Percentiles rank a stretch among this genome's conserved stretches.
phyloP scores from a whole-genome alignment of 2,329 filamentous ascomycete genomes.

The Rhynchosporium graminicola region DNA sequence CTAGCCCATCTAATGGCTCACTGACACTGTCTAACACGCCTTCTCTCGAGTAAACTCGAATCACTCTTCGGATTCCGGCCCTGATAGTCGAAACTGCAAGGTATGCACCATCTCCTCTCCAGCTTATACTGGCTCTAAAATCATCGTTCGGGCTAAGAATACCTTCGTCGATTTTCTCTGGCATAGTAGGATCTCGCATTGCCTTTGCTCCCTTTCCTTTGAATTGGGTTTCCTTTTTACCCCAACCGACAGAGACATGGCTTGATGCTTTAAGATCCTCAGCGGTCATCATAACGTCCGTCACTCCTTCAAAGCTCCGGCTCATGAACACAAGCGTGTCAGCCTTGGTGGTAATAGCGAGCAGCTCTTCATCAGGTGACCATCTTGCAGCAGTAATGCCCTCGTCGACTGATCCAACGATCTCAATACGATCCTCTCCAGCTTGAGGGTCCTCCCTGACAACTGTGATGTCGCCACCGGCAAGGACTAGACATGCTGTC shows the following conservation, averaged over 20 bases:
- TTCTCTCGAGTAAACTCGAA: conserved; percentile 88
- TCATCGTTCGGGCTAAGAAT: conserved; percentile 74
- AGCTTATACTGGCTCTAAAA: conserved; percentile 72
- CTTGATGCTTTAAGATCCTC: conserved; percentile 86
- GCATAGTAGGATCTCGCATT: conserved; percentile 89
- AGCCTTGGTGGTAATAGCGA: conserved; percentile 79
- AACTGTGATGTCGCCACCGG: conserved; percentile 86
- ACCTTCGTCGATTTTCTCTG: conserved; percentile 87
- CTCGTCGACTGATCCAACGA: conserved; percentile 89
- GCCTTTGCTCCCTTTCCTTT: conserved; percentile 86
- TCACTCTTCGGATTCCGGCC: conserved; percentile 67
- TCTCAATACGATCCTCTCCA: conserved; percentile 82
- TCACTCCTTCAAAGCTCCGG: conserved; percentile 80
- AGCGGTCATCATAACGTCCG: conserved; percentile 68
- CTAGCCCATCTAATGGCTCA: conserved; percentile 91
- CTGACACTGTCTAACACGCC: conserved; percentile 90
- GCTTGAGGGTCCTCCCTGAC: conserved; percentile 70
- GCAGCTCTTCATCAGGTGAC: conserved; percentile 92
- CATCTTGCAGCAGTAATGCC: conserved; percentile 88
- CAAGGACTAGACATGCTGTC: conserved; percentile 79
- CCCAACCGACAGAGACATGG: conserved; percentile 97
- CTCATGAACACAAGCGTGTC: conserved; percentile 90
- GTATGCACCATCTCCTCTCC: conserved; percentile 92
- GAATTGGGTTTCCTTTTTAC: conserved; percentile 97
- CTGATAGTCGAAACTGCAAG: conserved; percentile 85